Evolutionary conservation across 164 flowering plant species (phyloP).

Genomic region (Nymphaea colorata): DNA sequence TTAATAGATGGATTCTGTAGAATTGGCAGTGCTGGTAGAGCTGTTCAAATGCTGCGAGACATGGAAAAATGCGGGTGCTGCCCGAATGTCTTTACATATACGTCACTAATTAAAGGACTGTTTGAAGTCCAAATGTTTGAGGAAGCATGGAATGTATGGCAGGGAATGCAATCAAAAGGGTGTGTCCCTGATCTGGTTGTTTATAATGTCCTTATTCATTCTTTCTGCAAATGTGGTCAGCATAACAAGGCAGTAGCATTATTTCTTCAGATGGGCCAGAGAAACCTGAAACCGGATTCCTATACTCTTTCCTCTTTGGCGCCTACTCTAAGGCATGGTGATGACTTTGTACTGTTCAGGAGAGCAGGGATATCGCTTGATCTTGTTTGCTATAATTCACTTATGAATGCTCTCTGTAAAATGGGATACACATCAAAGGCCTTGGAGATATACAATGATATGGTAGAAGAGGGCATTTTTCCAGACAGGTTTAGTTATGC

Average conservation of each 20-base stretch:
- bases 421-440: conserved; percentile 31
- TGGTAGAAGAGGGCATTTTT: conserved; percentile 31
- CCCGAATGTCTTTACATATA: conserved; percentile 55
- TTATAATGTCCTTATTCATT: conserved; percentile 44
- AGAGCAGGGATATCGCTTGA: conserved; percentile 25
- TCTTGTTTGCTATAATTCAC: conserved; percentile 36
- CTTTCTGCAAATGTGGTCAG: conserved; percentile 34
- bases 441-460: conserved; percentile 30
- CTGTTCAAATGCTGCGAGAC: conserved; percentile 24
- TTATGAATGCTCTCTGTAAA: conserved; percentile 34
- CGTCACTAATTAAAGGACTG: conserved; percentile 42
- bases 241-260: conserved; percentile 36
- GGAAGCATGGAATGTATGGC: conserved; percentile 21
- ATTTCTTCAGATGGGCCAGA: conserved; percentile 18
- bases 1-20: conserved; percentile 44
- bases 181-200: conserved; percentile 40
- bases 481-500: conserved; percentile 43
- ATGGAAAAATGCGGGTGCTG: conserved; percentile 34
- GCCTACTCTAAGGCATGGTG: conserved; percentile 21
- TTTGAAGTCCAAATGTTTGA: conserved; percentile 21
- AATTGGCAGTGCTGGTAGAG: conserved; percentile 21
- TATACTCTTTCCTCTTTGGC: conserved; percentile 42
- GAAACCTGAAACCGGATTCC: conserved; percentile 37
- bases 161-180: conserved; percentile 23
- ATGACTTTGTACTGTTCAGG: conserved; percentile 18